Base-by-base conservation (phyloP, 2,329 filamentous ascomycete genomes). In the Ophiostoma perfectum region DNA sequence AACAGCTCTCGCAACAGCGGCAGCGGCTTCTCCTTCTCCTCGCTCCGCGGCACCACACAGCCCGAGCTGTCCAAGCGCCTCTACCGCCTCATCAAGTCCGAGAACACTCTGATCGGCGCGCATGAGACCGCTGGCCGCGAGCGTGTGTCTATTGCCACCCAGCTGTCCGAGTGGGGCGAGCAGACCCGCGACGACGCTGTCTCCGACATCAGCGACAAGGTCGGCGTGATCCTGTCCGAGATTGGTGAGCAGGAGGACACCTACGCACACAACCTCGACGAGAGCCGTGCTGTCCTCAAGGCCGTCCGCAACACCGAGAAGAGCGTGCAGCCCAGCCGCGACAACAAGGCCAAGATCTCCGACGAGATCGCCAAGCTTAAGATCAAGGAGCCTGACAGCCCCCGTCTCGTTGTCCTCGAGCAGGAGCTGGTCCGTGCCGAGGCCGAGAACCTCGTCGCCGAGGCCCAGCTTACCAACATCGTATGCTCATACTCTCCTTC, bases 131-230 rank as follows among this genome's bases (percentile, higher is more conserved):
- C 94, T 6, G 92, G 89, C 65, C 90, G 90, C 70, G 94, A 97
- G 81, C 91, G 93, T 69, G 81, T 92, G 70, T 87, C 88, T 65
- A 93, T 98, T 75, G 95, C 93, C 16, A 88, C 88, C 11, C 94
- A 98, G 81, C 86, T 99, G 62, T 96, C 92, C 7, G 93, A 98
- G 73, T 99, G 95, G 95, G 95, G 95, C 69, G 93, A 98, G 80
- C 86, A 91, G 70, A 97, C 93, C 1, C 86, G 87, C 67, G 95
- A 99, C 75, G 92, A 96, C 71, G 87, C 88, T 66, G 84, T 98
- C 75, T 92, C 88, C 66, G 95, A 98, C 76, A 86, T 99, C 73
- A 93, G 91, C 70, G 95, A 98, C 84, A 99, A 99, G 84, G 84
- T 99, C 66, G 95, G 93, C 66, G 94, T 98, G 52, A 82, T 99